A percentile compares a stretch with the other conserved stretches of the same genome.
phyloP scores from a whole-genome alignment of 345 rosid genomes.

The Pugionium cornutum region DNA sequence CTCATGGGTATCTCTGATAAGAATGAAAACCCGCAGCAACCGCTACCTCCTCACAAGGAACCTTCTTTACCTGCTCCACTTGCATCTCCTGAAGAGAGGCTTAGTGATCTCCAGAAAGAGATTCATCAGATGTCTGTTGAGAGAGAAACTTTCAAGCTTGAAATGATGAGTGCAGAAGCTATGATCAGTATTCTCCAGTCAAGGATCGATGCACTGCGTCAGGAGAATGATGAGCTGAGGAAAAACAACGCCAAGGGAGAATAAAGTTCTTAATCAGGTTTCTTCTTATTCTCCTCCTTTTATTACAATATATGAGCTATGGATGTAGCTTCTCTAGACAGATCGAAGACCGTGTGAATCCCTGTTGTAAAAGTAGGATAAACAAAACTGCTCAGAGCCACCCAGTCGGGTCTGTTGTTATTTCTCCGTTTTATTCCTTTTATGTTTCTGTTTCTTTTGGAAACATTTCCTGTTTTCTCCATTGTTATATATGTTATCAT shows the following conservation, averaged over 20 bases:
- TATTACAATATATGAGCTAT: conserved; percentile 30
- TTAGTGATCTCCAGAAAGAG: conserved; percentile 64
- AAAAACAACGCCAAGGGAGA: conserved; percentile 33
- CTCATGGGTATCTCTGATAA: no score
- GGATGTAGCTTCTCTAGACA: conserved; percentile 23
- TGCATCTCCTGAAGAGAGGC: conserved; percentile 28
- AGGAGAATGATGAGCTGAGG: conserved; percentile 76
- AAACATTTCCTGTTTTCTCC: no score
- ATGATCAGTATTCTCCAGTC: conserved; percentile 81
- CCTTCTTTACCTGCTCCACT: background rate
- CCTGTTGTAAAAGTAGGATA: conserved; percentile 35
- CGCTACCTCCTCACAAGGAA: conserved; percentile 25
- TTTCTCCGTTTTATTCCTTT: no score
- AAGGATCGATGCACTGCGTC: conserved; percentile 45
- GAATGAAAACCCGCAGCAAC: conserved; percentile 6
- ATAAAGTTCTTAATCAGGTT: conserved; percentile 12
- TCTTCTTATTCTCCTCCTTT: background rate
- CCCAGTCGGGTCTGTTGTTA: no score
- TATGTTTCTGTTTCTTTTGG: no score
- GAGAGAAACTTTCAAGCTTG: conserved; percentile 70
- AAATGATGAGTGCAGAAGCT: conserved; percentile 83
- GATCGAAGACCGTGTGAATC: conserved; percentile 21
- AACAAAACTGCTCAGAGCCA: background rate
- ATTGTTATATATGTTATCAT: no score
- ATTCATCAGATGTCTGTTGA: conserved; percentile 69